Evolutionary conservation across 2,329 filamentous ascomycete species (phyloP), one percentile per base, ranked within the genome.

Genomic region (Colletotrichum neosansevieriae): DNA sequence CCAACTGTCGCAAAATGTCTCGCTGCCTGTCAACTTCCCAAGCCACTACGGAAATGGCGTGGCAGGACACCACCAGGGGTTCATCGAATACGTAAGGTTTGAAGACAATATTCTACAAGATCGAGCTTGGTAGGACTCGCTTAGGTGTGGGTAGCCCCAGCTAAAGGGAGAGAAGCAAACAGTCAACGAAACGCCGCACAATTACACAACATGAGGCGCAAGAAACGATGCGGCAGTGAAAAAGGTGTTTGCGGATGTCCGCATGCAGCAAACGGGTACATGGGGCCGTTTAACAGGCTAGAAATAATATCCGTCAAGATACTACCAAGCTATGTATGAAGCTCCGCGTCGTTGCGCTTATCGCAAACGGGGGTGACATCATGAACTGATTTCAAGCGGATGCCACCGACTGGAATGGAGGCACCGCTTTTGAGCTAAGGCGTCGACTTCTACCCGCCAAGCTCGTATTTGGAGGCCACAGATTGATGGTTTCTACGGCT

Each of bases 361-460:
- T 61, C 3, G 58, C 45, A 61, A 61, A 53, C 58, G 32, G 38
- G 13, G 17, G 19, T 61, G 58, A 61, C 58, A 61, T 53, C 58
- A 61, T 50, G 17, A n/a, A 9, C 19, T 4, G 13, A 51, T 19
- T 42, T 24, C 57, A 36, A 53, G 29, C 42, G 19, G 47, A 53
- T 53, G 58, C 58, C 58, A 61, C 58, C 44, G 32, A n/a, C 32
- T 47, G 58, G 58, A 61, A 61, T 61, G 58, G 44, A 40, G 44
- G 17, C n/a, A 61, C 21, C 12, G 47, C 36, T 19, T 42, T 49
- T 15, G 24, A 2, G 49, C 58, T 53, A 61, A 34, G 12, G 15
- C 7, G 36, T 13, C 19, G 47, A 36, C 21, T 34, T 29, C 47
- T 19, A n/a, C 10, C n/a, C 11, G n/a, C 47, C 36, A 15, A 53